These are phyloP conservation scores for Pseudogymnoascus sp. DNA, from an alignment of 2,329 filamentous ascomycete genomes.

Conservation along the genomic window DNA sequence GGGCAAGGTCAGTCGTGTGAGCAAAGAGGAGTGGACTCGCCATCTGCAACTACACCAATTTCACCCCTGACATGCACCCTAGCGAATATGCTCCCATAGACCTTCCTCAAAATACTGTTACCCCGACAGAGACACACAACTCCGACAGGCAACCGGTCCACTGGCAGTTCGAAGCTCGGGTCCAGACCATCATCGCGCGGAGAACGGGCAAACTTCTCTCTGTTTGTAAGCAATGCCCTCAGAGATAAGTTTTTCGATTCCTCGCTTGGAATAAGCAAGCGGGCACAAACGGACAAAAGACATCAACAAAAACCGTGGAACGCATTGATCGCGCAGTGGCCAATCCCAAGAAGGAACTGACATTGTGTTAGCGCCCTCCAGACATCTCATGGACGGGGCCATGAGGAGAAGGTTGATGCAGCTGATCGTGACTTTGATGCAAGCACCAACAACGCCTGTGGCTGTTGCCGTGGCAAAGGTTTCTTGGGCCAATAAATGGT, in stretches of 20 bases:
- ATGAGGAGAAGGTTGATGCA: conserved; percentile 57
- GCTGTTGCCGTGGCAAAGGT: conserved; percentile 46
- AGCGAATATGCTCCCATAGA: not conserved
- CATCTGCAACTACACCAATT: not conserved
- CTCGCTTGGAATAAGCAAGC: conserved; percentile 51
- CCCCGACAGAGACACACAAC: conserved; percentile 12
- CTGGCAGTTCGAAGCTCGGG: conserved; percentile 9
- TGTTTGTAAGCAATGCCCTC: conserved; percentile 77
- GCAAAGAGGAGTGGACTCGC: conserved; percentile 1
- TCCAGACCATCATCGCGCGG: conserved; percentile 10
- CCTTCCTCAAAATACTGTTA: conserved; percentile 10
- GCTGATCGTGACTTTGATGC: conserved; percentile 49
- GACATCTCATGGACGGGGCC: conserved; percentile 20
- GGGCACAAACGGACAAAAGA: conserved; percentile 84
- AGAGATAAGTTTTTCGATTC: conserved; percentile 90
- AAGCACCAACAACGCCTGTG: conserved; percentile 37
- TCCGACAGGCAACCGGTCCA: conserved; percentile 17
- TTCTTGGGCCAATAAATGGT: conserved; percentile 33
- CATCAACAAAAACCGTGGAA: conserved; percentile 86
- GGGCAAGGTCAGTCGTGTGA: conserved; percentile 4
- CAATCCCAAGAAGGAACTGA: conserved; percentile 20
- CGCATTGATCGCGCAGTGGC: conserved; percentile 19
- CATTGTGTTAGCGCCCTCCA: conserved; percentile 27
- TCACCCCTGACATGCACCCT: not conserved
- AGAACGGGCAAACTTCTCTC: conserved; percentile 49